Evolutionary conservation across 1,284 basidiomycete species (phyloP).

Genomic region (Ganoderma multipileum): DNA sequence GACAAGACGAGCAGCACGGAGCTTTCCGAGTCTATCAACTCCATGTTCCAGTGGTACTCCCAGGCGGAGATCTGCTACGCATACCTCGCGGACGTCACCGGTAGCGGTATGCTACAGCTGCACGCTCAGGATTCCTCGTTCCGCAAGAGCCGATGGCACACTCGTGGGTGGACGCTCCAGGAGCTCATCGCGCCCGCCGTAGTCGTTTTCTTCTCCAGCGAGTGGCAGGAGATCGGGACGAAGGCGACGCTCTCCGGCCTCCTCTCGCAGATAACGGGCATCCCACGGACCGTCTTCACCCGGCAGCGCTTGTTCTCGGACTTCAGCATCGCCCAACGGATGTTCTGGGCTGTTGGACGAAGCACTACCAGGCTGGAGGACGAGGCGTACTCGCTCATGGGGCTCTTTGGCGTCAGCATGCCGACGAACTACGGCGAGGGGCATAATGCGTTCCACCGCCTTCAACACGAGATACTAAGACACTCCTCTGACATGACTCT

Average conservation of each 20-base stretch:
- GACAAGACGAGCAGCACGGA: constrained; percentile 24
- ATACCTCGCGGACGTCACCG: constrained; percentile 19
- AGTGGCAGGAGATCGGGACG: constrained; percentile 21
- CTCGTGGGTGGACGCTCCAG: constrained; percentile 25
- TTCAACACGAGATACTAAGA: constrained; percentile 23
- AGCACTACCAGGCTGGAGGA: constrained; percentile 19
- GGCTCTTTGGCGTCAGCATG: constrained; percentile 22
- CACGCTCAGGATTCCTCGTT: constrained; percentile 6
- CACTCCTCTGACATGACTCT: constrained; percentile 19
- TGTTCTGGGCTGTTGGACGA: constrained; percentile 20
- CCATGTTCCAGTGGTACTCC: constrained; percentile 25
- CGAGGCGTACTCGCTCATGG: constrained; percentile 25
- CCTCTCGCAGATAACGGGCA: constrained; percentile 10
- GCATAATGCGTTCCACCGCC: constrained; percentile 17
- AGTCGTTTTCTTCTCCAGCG: constrained; percentile 17
- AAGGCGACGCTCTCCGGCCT: constrained; percentile 12
- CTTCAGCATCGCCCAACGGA: constrained; percentile 21
- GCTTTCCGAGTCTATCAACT: constrained; percentile 29
- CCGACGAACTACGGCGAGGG: constrained; percentile 26
- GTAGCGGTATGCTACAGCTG: background rate
- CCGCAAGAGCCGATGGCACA: constrained; percentile 18
- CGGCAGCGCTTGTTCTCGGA: constrained; percentile 2
- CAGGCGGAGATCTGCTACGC: constrained; percentile 22
- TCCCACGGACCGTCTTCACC: constrained; percentile 12
- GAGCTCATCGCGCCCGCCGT: constrained; percentile 21